A percentile compares a stretch with the other conserved stretches of the same genome.
phyloP scores from a whole-genome alignment of 306 rosid species.

The Medicago lupulina region DNA sequence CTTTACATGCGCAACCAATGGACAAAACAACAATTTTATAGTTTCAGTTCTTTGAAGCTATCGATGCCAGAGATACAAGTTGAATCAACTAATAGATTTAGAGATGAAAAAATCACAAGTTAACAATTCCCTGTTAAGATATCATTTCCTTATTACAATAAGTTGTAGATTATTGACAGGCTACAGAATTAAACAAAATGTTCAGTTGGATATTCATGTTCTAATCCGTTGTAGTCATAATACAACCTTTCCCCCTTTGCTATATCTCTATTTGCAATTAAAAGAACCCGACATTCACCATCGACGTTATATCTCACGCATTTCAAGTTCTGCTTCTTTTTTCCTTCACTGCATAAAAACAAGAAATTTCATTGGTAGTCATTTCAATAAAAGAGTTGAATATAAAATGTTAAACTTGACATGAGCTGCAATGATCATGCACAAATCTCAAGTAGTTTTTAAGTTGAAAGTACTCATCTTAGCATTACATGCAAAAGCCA shows the following conservation, averaged over 20 bases:
- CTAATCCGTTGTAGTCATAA: conserved; percentile 90
- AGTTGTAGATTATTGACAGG: not conserved
- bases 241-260: conserved; percentile 91
- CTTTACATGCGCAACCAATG: no score
- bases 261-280: conserved; percentile 90
- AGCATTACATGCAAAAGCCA: not conserved
- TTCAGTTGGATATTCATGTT: conserved; percentile 93
- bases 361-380: conserved; percentile 22
- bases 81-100: not conserved
- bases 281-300: conserved; percentile 79
- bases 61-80: not conserved
- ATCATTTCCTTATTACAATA: not conserved
- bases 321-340: conserved; percentile 87
- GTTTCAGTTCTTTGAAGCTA: not conserved
- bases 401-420: not conserved
- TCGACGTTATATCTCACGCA: conserved; percentile 82
- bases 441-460: not conserved
- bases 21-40: no score
- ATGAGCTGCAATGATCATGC: not conserved
- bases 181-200: conserved; percentile 64
- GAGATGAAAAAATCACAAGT: not conserved
- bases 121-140: not conserved
- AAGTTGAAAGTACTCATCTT: not conserved
- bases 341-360: conserved; percentile 76
- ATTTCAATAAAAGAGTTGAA: conserved; percentile 10